Base-by-base conservation (phyloP, 352 stramenopile species). In the Globisporangium spiculum region DNA sequence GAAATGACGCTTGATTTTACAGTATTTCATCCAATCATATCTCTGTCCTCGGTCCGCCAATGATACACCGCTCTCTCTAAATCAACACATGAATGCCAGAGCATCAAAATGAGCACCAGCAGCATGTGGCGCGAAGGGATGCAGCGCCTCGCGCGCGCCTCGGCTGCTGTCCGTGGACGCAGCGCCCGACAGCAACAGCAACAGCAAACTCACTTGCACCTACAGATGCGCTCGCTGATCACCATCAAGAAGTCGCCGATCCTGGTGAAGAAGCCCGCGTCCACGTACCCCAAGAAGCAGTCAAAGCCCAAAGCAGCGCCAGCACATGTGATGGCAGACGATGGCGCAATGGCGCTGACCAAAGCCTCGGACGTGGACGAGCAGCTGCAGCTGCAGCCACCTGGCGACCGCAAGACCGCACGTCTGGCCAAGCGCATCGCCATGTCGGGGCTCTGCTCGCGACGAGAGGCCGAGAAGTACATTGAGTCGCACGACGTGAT, bases 401-500 rank as follows among this genome's bases (percentile, higher is more conserved):
- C 30, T 32, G 36, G 32, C 1, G 18, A 60, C 20, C 62, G 24
- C 44, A 65, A 62, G 53, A 34, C 73, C 20, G 64, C 92, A 50
- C 83, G 91, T 8, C 71, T 97, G 22, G 88, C 89, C 14, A 96
- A 95, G 68, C 80, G 84, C 32, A 92, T 97, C 57, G 86, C 90
- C n/a, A 78, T 93, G 60, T 86, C 84, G 48, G 84, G 90, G 6
- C 34, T 94, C 10, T 94, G 87, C 71, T 97, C 90, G 30, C 84
- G 89, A 3, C 80, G 90, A 6, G 87, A 96, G 30, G 89, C 88
- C 18, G 90, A 97, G 63, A 88, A 91, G 67, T 76, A 85, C 65
- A 96, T 97, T 68, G 68, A 80, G 61, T 74, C 78, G 41, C 78
- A 81, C 46, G 73, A 88, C 22, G 90, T 97, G 68, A 76, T 72